Evolutionary conservation across 2,329 filamentous ascomycete species (phyloP).

Genomic region (Penicillium sp.): DNA sequence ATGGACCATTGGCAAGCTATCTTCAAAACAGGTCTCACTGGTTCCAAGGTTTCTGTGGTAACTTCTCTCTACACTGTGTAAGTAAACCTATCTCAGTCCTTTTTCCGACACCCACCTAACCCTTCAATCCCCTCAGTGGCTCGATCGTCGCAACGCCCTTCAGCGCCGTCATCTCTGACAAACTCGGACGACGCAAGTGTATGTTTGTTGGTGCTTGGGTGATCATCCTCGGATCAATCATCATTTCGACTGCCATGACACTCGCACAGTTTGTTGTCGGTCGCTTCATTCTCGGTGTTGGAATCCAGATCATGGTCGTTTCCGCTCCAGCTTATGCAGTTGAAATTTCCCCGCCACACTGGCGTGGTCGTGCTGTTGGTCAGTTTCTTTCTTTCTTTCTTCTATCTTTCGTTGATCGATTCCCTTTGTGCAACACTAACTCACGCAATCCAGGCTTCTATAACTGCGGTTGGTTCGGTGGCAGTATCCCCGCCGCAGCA

Average conservation of each 20-base stretch:
- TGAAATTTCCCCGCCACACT: conserved; percentile 55
- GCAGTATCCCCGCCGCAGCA: conserved; percentile 55
- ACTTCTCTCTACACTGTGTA: conserved; percentile 56
- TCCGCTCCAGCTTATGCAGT: conserved; percentile 55
- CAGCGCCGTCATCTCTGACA: conserved; percentile 53
- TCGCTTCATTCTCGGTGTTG: conserved; percentile 53
- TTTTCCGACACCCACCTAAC: neutral
- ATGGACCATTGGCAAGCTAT: conserved; percentile 42
- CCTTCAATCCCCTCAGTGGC: conserved; percentile 37
- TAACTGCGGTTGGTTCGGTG: conserved; percentile 60
- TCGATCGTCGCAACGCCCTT: conserved; percentile 41
- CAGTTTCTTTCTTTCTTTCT: conserved; percentile 6
- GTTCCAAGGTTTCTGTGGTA: conserved; percentile 45
- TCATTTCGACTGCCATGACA: conserved; percentile 45
- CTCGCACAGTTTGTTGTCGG: conserved; percentile 51
- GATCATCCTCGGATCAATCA: conserved; percentile 52
- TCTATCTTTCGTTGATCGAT: neutral
- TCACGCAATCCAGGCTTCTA: conserved; percentile 45
- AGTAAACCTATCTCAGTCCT: conserved; percentile 21
- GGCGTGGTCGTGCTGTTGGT: conserved; percentile 55
- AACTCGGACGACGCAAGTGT: conserved; percentile 48
- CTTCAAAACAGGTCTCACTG: conserved; percentile 46
- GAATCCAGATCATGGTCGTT: conserved; percentile 55
- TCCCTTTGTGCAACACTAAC: neutral
- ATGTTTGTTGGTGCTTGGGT: conserved; percentile 53